Percentiles rank a stretch among this genome's conserved stretches.
These are phyloP conservation scores for Begonia loranthoides DNA, from an alignment of 306 rosid genomes.

Conservation along the genomic window DNA sequence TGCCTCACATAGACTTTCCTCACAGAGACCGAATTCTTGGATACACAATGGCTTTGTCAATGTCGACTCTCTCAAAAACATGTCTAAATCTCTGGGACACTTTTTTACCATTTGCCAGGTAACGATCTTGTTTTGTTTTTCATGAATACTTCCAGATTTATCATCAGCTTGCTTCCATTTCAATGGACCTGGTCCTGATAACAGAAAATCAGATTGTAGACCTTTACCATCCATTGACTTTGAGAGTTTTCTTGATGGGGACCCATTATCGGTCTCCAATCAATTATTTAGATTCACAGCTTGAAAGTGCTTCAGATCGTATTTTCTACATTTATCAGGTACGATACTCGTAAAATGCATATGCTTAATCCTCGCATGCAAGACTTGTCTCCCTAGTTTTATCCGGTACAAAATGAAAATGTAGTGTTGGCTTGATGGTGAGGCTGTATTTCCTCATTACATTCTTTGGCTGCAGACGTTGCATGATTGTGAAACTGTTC, in stretches of 20 bases:
- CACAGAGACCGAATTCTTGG: too few relatives aligned
- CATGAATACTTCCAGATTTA: slow-evolving; percentile 6
- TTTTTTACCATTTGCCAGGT: slow-evolving; percentile 97
- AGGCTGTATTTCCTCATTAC: too few relatives aligned
- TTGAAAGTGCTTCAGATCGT: slow-evolving; percentile 94
- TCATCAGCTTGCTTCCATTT: slow-evolving; percentile 3
- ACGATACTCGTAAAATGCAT: neutral
- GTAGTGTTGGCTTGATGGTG: too few relatives aligned
- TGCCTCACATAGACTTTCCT: too few relatives aligned
- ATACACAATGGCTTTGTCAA: slow-evolving; percentile 92
- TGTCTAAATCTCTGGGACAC: slow-evolving; percentile 95
- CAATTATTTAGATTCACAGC: slow-evolving; percentile 66
- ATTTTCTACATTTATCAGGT: slow-evolving; percentile 84
- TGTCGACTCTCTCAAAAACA: slow-evolving; percentile 75
- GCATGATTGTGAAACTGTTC: slow-evolving; percentile 60
- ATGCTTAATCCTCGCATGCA: too few relatives aligned
- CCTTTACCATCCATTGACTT: slow-evolving; percentile 78
- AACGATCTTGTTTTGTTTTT: neutral
- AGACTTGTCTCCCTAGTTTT: too few relatives aligned
- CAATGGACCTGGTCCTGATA: too few relatives aligned
- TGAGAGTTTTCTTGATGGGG: slow-evolving; percentile 83
- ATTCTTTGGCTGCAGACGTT: slow-evolving; percentile 55
- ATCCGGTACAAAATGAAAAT: too few relatives aligned
- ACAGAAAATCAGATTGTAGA: slow-evolving; percentile 90
- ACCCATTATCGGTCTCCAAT: slow-evolving; percentile 92